Evolutionary conservation across 1,284 basidiomycete species (phyloP).

Genomic region (Cryptococcus sp.): DNA sequence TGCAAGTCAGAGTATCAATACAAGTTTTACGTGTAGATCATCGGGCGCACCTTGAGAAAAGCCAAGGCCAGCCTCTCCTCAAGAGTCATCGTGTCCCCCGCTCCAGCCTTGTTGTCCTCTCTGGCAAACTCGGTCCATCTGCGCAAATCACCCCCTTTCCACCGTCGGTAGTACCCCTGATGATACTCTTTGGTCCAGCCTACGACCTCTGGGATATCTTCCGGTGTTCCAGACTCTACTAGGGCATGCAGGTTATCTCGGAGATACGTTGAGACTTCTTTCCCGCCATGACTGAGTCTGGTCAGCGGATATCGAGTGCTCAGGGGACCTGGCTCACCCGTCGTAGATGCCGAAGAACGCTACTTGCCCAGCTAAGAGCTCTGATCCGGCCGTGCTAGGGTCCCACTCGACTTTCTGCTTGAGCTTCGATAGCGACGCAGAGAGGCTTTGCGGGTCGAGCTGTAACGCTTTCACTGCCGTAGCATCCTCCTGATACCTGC

Average conservation of each 20-base stretch:
- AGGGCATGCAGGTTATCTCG: constrained; percentile 75
- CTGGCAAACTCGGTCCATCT: constrained; percentile 38
- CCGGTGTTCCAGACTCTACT: constrained; percentile 71
- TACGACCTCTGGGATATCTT: constrained; percentile 71
- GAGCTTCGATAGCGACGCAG: constrained; percentile 63
- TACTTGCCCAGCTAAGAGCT: constrained; percentile 71
- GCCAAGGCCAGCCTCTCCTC: constrained; percentile 81
- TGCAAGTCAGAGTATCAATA: constrained; percentile 18
- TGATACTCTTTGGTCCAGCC: constrained; percentile 66
- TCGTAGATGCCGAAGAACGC: constrained; percentile 87
- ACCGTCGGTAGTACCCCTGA: constrained; percentile 82
- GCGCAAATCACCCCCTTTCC: constrained; percentile 70
- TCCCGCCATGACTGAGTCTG: constrained; percentile 70
- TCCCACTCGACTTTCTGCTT: constrained; percentile 69
- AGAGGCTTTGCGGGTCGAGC: constrained; percentile 71
- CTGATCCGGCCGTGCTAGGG: constrained; percentile 53
- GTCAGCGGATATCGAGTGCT: constrained; percentile 4
- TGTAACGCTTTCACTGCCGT: constrained; percentile 72
- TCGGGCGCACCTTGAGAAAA: constrained; percentile 71
- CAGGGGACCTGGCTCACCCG: constrained; percentile 60
- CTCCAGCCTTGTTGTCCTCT: constrained; percentile 49
- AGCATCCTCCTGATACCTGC: constrained; percentile 78
- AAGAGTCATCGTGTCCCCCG: constrained; percentile 63
- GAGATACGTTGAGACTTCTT: constrained; percentile 71
- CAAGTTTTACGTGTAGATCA: not conserved